Evolutionary conservation across 352 stramenopile genomes (phyloP), one percentile per base, ranked within the genome.

Genomic region (Phytophthora sansomeana): DNA sequence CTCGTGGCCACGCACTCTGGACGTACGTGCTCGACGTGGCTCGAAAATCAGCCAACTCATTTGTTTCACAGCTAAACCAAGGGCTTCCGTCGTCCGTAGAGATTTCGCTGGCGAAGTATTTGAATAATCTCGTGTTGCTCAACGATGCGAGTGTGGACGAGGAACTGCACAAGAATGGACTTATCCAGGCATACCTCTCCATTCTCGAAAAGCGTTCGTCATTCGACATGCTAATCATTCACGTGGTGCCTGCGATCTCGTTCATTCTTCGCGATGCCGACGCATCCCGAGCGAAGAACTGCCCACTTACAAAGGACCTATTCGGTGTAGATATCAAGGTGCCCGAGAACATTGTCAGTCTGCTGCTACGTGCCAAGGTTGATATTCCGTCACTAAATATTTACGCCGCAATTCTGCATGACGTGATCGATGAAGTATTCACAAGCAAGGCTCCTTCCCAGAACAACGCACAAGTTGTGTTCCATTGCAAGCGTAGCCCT

Each of bases 171-270:
- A 72, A 81, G 24, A 75, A 66, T 36, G 72, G 65, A 7, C 66
- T 96, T 7, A 80, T 94, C 42, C 74, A 80, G 44, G 77, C 75
- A n/a, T 96, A 96, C 57, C 64, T 96, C 3, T 44, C 72, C 26
- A 75, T 91, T 33, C 59, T 96, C 10, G 75, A 87, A 54, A 76
- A 78, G 17, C 85, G 86, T 16, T 80, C 88, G 49, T 79, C 76
- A 21, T 93, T 93, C 33, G 88, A 96, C 49, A 96, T 96, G 88
- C 72, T 96, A 24, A 72, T 93, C n/a, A 94, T 96, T 49, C 88
- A 94, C 68, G 72, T 92, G 46, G 80, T 96, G 6, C 87, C 88
- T 1, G 83, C 85, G 1, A 81, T 96, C 24, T 84, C 85, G 10
- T 96, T 91, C 57, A 80, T 96, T 51, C 63, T 96, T 39, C 84